These are phyloP conservation scores for Pseudonectria buxi DNA, from an alignment of 2,329 filamentous ascomycete genomes.

Conservation along the genomic window DNA sequence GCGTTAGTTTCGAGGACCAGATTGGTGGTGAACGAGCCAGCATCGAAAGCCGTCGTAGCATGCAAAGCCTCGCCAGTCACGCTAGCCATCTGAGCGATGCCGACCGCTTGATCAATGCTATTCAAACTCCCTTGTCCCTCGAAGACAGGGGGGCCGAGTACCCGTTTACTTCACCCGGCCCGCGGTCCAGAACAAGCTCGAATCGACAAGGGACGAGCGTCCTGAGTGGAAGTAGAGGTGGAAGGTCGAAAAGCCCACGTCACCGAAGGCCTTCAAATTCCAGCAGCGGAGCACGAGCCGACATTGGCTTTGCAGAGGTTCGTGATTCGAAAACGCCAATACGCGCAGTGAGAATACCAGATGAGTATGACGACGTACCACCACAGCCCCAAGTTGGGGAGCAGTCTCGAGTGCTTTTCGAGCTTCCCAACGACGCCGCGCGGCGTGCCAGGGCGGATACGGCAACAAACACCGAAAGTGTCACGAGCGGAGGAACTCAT, in stretches of 20 bases:
- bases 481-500: constrained; percentile 15
- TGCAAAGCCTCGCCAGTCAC: constrained; percentile 34
- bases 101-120: constrained; percentile 65
- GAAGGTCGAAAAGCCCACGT: constrained; percentile 10
- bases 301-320: constrained; percentile 30
- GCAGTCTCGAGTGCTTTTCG: constrained; percentile 32
- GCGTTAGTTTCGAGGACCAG: constrained; percentile 11
- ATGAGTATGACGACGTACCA: constrained; percentile 36
- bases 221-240: constrained; percentile 2
- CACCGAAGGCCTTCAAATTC: constrained; percentile 6
- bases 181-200: constrained; percentile 10
- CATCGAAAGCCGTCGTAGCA: constrained; percentile 25
- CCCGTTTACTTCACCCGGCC: constrained; percentile 11
- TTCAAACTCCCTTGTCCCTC: constrained; percentile 51
- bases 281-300: constrained; percentile 17
- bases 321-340: constrained; percentile 40
- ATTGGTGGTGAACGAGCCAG: constrained; percentile 10
- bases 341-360: constrained; percentile 41
- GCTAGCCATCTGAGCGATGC: constrained; percentile 54
- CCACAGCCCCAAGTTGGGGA: constrained; percentile 22
- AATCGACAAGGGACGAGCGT: constrained; percentile 6
- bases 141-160: constrained; percentile 31
- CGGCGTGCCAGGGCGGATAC: neutral
- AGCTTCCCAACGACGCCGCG: constrained; percentile 23
- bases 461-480: constrained; percentile 15